Percentiles rank a stretch among this genome's conserved stretches.
Conservation (phyloP, 192 early-diverging fungal genomes). For the Ambispora gerdemannii region DNA sequence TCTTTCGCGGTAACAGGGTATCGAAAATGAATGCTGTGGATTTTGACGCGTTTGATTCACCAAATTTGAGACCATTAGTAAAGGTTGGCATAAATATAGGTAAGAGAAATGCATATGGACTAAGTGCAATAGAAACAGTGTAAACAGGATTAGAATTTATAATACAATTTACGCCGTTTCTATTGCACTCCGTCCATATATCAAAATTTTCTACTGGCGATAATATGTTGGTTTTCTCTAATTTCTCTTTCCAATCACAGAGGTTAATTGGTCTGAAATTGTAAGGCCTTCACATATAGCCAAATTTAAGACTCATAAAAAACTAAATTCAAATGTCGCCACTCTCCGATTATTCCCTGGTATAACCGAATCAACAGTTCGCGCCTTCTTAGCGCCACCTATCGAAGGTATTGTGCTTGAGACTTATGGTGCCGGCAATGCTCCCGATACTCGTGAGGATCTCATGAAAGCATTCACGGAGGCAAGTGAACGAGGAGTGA, state of each 20-base stretch:
- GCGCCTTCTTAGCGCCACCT: conserved; percentile 79
- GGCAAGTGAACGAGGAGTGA: conserved; percentile 88
- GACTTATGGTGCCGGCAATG: conserved; percentile 96
- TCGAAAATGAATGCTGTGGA: conserved; percentile 75
- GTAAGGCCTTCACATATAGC: conserved; percentile 81
- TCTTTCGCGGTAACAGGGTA: conserved; percentile 89
- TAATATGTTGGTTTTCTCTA: not conserved
- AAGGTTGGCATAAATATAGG: conserved; percentile 95
- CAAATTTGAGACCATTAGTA: conserved; percentile 86
- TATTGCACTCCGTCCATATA: too few relatives aligned
- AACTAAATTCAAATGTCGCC: conserved; percentile 83
- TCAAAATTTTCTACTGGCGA: not conserved
- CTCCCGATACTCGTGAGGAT: conserved; percentile 83
- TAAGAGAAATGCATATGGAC: conserved; percentile 33
- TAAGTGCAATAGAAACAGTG: too few relatives aligned
- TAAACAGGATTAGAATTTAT: too few relatives aligned
- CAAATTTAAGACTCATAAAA: conserved; percentile 80
- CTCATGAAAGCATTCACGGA: conserved; percentile 79
- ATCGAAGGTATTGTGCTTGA: conserved; percentile 91
- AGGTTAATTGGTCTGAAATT: conserved; percentile 88
- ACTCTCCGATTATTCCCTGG: conserved; percentile 91
- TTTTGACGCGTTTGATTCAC: conserved; percentile 82
- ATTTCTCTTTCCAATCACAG: conserved; percentile 41
- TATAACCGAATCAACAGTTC: conserved; percentile 82
- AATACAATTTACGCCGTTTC: too few relatives aligned